phyloP scores from a whole-genome alignment of 306 rosid species.

The Quercus mongolica region DNA sequence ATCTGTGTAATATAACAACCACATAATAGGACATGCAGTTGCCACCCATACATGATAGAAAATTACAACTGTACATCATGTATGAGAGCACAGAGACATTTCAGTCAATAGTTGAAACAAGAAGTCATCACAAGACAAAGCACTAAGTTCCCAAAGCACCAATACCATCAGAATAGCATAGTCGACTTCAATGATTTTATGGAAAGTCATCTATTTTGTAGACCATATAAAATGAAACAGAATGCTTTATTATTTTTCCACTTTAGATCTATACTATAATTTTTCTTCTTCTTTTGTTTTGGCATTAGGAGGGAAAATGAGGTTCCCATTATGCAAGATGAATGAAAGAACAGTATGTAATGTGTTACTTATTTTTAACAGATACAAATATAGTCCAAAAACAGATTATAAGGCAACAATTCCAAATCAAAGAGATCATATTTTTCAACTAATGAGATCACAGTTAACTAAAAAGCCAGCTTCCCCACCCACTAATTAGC shows the following conservation, averaged over 20 bases:
- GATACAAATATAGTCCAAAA: neutral
- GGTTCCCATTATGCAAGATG: neutral
- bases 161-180: neutral
- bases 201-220: neutral
- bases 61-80: neutral
- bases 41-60: neutral
- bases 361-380: neutral
- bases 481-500: neutral
- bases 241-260: no score
- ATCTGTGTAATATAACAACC: neutral
- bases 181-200: neutral
- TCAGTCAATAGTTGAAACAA: neutral
- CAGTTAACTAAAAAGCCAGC: neutral
- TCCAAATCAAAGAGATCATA: neutral
- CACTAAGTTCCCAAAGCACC: neutral
- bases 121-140: neutral
- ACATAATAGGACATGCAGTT: neutral
- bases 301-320: neutral
- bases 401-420: neutral
- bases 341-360: neutral
- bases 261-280: neutral
- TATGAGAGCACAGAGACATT: neutral
- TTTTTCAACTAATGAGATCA: neutral
- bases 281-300: neutral
- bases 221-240: neutral